These are phyloP conservation scores for Citeromyces hawaiiensis DNA, from an alignment of 1,139 yeast genomes.

Conservation along the genomic window DNA sequence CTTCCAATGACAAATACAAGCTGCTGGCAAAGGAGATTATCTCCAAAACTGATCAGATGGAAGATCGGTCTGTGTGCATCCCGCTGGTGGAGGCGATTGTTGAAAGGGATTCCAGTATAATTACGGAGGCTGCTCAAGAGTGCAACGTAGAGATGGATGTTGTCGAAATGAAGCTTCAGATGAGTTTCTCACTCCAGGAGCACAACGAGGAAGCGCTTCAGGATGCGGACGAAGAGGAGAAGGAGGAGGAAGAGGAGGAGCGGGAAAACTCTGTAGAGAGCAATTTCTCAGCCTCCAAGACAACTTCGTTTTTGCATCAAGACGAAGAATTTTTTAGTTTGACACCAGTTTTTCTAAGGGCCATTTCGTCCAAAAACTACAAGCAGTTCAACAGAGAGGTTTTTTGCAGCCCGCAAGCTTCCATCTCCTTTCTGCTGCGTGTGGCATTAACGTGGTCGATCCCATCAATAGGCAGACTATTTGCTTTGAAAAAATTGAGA, in stretches of 20 bases:
- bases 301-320: conserved; percentile 23
- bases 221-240: conserved; percentile 17
- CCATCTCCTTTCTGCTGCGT: conserved; percentile 45
- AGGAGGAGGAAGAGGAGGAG: conserved; percentile 13
- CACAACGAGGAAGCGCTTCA: conserved; percentile 10
- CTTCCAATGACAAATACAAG: too few species aligned
- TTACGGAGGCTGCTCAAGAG: conserved; percentile 25
- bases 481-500: conserved; percentile 27
- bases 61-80: conserved; percentile 22
- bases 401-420: conserved; percentile 21
- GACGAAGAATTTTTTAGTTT: conserved; percentile 31
- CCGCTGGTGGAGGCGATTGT: conserved; percentile 32
- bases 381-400: conserved; percentile 14
- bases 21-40: background rate
- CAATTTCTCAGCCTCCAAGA: too few species aligned
- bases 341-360: conserved; percentile 25
- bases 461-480: conserved; percentile 41
- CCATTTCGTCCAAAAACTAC: conserved; percentile 17
- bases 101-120: conserved; percentile 22
- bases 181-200: too few species aligned
- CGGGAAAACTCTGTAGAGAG: too few species aligned
- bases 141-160: conserved; percentile 30
- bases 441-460: conserved; percentile 39
- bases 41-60: conserved; percentile 8
- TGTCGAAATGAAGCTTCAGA: conserved; percentile 46